phyloP scores from a whole-genome alignment of 768 basidiomycete species.

The Gymnopilus junonius region DNA sequence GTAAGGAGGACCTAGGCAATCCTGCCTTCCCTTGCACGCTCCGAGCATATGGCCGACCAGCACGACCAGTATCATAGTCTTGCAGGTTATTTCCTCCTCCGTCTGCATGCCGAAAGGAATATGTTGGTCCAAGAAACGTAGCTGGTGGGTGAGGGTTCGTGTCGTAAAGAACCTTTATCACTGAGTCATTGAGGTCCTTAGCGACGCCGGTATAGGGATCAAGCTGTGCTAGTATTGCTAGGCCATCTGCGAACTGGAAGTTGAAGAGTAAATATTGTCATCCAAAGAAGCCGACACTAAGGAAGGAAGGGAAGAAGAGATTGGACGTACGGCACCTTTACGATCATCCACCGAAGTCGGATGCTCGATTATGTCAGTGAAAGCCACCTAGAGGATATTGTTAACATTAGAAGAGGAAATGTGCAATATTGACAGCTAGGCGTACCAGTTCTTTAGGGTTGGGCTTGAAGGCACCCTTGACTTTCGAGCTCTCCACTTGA shows the following conservation, averaged over 20 bases:
- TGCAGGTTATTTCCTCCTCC: constrained; percentile 44
- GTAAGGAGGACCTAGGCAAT: constrained; percentile 46
- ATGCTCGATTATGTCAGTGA: constrained; percentile 8
- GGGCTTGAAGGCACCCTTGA: constrained; percentile 15
- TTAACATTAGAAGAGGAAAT: background rate
- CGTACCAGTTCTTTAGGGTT: constrained; percentile 8
- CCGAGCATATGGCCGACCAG: constrained; percentile 56
- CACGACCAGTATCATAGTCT: constrained; percentile 50
- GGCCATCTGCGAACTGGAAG: constrained; percentile 22
- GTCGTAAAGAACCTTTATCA: constrained; percentile 53
- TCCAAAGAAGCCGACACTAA: no score
- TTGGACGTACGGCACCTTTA: constrained; percentile 16
- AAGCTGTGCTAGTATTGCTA: constrained; percentile 16
- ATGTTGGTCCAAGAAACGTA: constrained; percentile 36
- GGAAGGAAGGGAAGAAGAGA: no score
- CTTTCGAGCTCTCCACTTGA: constrained; percentile 9
- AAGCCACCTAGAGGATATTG: no score
- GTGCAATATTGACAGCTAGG: no score
- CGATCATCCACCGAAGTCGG: constrained; percentile 17
- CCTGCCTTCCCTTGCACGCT: constrained; percentile 50
- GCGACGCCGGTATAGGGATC: constrained; percentile 12
- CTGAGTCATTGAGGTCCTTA: constrained; percentile 13
- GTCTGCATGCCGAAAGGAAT: constrained; percentile 40
- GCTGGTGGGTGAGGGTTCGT: constrained; percentile 59
- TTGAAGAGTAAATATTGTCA: no score